Conservation (phyloP, 2,329 filamentous ascomycete species). For the Penicillium oxalicum region DNA sequence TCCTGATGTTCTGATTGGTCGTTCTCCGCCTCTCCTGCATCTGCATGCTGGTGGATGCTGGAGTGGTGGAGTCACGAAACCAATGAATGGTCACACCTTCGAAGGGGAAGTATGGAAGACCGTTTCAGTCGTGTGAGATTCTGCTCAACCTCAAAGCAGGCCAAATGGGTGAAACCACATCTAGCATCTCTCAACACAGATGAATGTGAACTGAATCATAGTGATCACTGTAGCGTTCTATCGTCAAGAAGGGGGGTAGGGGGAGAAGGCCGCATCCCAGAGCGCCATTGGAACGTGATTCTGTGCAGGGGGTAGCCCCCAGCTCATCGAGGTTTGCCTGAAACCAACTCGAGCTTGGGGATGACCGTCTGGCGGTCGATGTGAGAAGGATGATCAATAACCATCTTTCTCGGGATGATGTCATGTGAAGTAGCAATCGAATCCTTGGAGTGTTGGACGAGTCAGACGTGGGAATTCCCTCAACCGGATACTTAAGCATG, state of each 20-base stretch:
- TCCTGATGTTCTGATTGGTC: no score
- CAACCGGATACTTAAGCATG: no score
- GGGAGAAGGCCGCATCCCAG: conserved; percentile 1
- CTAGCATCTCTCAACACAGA: not conserved
- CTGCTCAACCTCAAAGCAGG: no score
- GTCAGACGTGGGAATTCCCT: not conserved
- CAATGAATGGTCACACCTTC: no score
- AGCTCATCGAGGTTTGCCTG: not conserved
- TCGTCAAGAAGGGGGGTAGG: conserved; percentile 1
- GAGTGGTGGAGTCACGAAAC: no score
- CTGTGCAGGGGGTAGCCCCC: not conserved
- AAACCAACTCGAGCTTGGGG: not conserved
- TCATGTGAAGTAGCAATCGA: not conserved
- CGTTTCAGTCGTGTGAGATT: no score
- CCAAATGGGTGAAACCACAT: not conserved
- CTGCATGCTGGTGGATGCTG: no score
- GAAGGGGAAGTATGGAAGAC: no score
- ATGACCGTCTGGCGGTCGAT: conserved; percentile 9
- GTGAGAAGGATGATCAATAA: conserved; percentile 6
- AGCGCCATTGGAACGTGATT: conserved; percentile 1
- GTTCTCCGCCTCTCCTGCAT: no score
- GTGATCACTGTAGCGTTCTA: not conserved
- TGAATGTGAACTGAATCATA: not conserved
- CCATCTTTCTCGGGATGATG: conserved; percentile 3
- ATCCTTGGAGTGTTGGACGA: not conserved